phyloP scores from a whole-genome alignment of 805 yeast species.

The Wickerhamomyces rabaulensis region DNA sequence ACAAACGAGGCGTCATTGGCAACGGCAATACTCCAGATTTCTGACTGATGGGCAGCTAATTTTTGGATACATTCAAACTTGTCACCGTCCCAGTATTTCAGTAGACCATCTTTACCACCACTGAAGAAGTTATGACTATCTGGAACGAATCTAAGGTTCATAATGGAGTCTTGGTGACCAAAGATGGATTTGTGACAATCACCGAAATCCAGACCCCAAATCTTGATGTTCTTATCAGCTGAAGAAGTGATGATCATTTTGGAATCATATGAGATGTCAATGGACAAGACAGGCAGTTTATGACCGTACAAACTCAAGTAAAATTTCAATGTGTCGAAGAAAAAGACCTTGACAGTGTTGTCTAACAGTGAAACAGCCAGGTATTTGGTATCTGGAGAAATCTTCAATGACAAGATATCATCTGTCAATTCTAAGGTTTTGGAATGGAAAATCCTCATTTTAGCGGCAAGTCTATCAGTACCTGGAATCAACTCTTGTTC shows the following conservation, averaged over 20 bases:
- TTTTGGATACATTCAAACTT: conserved; percentile 93
- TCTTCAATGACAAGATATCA: conserved; percentile 72
- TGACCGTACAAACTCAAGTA: conserved; percentile 91
- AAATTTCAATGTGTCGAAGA: conserved; percentile 79
- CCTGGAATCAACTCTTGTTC: conserved; percentile 70
- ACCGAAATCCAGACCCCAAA: conserved; percentile 99
- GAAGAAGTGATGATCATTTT: conserved; percentile 88
- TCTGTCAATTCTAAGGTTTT: conserved; percentile 83
- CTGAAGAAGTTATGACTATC: conserved; percentile 87
- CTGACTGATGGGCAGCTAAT: conserved; percentile 80
- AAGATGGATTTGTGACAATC: conserved; percentile 96
- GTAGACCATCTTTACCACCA: conserved; percentile 79
- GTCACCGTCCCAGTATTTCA: conserved; percentile 98
- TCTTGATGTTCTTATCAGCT: conserved; percentile 94
- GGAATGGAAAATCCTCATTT: conserved; percentile 60
- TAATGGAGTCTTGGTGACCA: conserved; percentile 94
- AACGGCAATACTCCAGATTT: conserved; percentile 89
- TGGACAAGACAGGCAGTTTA: conserved; percentile 87
- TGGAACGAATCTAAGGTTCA: conserved; percentile 81
- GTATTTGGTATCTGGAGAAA: conserved; percentile 74
- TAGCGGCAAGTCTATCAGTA: conserved; percentile 43
- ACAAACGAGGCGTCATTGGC: conserved; percentile 66
- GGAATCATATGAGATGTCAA: conserved; percentile 86
- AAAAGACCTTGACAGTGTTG: conserved; percentile 93
- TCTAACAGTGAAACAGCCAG: conserved; percentile 84